These are phyloP conservation scores for Coleophoma crateriformis DNA, from an alignment of 2,329 filamentous ascomycete species.

Conservation along the genomic window DNA sequence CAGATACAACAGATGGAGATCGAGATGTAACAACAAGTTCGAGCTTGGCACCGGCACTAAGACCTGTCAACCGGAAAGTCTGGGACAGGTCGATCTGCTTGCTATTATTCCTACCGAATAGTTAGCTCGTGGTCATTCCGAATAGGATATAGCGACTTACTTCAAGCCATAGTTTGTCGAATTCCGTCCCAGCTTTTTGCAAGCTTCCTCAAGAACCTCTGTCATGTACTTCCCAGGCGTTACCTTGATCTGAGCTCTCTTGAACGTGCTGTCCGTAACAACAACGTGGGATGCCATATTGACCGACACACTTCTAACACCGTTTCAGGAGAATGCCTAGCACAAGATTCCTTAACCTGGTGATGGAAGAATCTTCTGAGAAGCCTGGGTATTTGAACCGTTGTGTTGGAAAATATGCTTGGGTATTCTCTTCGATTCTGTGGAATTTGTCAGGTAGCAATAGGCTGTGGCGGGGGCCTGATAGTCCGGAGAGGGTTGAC, in stretches of 20 bases:
- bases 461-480: conserved; percentile 21
- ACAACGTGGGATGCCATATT: conserved; percentile 85
- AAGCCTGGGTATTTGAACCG: too few species aligned
- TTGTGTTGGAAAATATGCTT: background rate
- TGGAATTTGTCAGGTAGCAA: conserved; percentile 17
- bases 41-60: conserved; percentile 81
- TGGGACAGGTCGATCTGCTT: conserved; percentile 82
- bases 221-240: conserved; percentile 74
- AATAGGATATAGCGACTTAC: conserved; percentile 37
- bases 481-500: background rate
- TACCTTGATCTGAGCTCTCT: conserved; percentile 77
- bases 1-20: conserved; percentile 77
- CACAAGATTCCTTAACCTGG: too few species aligned
- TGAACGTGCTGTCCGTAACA: conserved; percentile 75
- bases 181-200: conserved; percentile 59
- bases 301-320: background rate
- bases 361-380: too few species aligned
- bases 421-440: conserved; percentile 17
- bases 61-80: conserved; percentile 76
- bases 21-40: conserved; percentile 85
- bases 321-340: too few species aligned
- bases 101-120: conserved; percentile 61
- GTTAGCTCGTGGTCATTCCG: conserved; percentile 11
- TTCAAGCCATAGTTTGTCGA: conserved; percentile 76
- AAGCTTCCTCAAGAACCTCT: conserved; percentile 84